Base-by-base conservation (phyloP, 768 basidiomycete genomes). In the Boletus pseudopeckii region DNA sequence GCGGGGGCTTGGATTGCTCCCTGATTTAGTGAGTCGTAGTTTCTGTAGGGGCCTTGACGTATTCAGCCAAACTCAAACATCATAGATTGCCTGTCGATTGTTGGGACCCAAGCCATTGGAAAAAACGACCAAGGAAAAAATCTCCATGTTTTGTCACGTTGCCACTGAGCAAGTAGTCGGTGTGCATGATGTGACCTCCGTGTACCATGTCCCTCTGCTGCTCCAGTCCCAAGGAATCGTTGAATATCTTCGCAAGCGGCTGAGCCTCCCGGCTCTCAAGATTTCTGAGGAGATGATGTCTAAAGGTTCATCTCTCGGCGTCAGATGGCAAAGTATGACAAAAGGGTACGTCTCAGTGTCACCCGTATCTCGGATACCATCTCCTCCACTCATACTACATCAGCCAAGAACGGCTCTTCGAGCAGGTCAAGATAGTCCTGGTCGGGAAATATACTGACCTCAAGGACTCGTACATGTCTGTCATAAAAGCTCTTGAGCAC, bases 121-220 rank as follows among this genome's bases (percentile, higher is more conserved):
- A 50, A 78, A 82, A 15, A 80, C 89, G 0, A 96, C 95, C 34
- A 96, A 94, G 73, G 81, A 86, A 65, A 99, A 99, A 72, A 96
- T 99, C 39, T 93, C 92, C 56, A 98, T 98, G 95, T 98, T 98
- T 80, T 98, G 96, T 72, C 96, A 99, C 64, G 96, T 99, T 62
- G 75, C 84, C 4, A 77, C 86, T 4, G 86, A 91, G 63, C 90
- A 92, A 64, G 96, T 98, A 38, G 79, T 99, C 47, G 96, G 94
- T 50, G 90, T 98, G 7, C 96, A 98, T 68, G 93, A 98, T 67
- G 92, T 98, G 45, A 85, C 88, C 9, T 97, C 94, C 37, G 93
- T 98, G 33, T 99, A 99, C 71, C 96, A 98, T 65, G 96, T 98
- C 42, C 96, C 96, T 5, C 80, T 98, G 10, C 79, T 98, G 17